phyloP scores from a whole-genome alignment of 345 rosid species.

The Populus euphratica region DNA sequence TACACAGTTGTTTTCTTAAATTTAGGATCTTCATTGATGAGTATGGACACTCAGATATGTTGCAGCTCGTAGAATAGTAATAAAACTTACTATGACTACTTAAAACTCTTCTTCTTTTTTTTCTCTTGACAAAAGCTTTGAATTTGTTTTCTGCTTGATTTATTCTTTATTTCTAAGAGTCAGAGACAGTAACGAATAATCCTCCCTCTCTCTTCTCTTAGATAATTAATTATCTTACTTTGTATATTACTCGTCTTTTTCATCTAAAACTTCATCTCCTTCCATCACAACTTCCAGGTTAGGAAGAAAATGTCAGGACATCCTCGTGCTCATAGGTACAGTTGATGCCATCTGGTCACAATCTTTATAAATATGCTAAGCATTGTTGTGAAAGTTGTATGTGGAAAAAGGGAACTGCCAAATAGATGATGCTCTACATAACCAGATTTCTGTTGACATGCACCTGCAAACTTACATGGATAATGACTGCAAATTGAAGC shows the following conservation, averaged over 20 bases:
- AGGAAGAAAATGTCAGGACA: constrained; percentile 69
- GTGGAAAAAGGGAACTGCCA: not conserved
- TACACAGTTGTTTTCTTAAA: not conserved
- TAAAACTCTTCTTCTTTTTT: not conserved
- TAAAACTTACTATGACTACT: not conserved
- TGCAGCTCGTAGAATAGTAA: not conserved
- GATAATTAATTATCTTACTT: not conserved
- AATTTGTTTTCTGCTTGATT: not conserved
- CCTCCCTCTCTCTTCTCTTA: not conserved
- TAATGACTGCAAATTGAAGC: not conserved
- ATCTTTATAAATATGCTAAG: not conserved
- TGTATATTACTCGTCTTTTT: not conserved
- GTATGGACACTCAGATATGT: not conserved
- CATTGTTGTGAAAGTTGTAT: not conserved
- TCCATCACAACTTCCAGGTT: constrained; percentile 40
- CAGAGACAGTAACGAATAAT: not conserved
- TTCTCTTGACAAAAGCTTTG: not conserved
- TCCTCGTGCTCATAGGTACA: constrained; percentile 62
- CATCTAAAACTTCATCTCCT: not conserved
- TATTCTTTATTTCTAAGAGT: not conserved
- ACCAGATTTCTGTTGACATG: not conserved
- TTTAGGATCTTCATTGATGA: constrained; percentile 1
- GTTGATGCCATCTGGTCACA: not conserved
- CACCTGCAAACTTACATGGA: not conserved
- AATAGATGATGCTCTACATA: not conserved